Conservation (phyloP, 768 basidiomycete species). For the Aureoboletus auriporus region DNA sequence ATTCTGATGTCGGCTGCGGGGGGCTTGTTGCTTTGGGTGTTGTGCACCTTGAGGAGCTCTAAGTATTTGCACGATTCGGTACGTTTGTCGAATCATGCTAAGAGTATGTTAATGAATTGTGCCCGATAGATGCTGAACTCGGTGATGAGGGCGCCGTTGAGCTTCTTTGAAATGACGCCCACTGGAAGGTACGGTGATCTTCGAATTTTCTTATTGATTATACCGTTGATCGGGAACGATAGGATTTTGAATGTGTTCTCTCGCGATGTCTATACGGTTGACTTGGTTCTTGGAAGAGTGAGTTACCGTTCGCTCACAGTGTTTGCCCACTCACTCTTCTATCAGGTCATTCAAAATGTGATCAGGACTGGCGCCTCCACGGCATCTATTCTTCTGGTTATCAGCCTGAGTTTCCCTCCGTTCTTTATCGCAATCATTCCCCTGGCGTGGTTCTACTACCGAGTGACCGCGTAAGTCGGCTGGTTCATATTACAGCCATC, state of each 20-base stretch:
- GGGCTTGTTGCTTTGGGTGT: slow-evolving; percentile 69
- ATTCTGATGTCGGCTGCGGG: slow-evolving; percentile 51
- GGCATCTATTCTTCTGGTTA: slow-evolving; percentile 63
- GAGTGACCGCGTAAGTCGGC: slow-evolving; percentile 67
- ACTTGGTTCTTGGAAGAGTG: slow-evolving; percentile 73
- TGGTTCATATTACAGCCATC: background rate
- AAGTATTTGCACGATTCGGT: slow-evolving; percentile 74
- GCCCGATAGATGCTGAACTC: slow-evolving; percentile 66
- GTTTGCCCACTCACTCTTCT: background rate
- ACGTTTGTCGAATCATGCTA: slow-evolving; percentile 17
- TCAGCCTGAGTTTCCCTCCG: slow-evolving; percentile 76
- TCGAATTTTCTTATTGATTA: background rate
- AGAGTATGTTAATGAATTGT: background rate
- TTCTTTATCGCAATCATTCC: slow-evolving; percentile 77
- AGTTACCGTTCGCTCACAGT: background rate
- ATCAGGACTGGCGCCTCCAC: slow-evolving; percentile 61
- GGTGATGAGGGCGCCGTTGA: slow-evolving; percentile 77
- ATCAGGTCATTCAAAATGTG: slow-evolving; percentile 59
- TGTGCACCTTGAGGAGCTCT: slow-evolving; percentile 72
- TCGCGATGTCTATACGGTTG: slow-evolving; percentile 82
- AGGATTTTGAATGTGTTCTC: slow-evolving; percentile 91
- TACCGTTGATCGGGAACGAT: background rate
- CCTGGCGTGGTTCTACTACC: slow-evolving; percentile 72
- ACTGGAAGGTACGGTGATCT: slow-evolving; percentile 58
- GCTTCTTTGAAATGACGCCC: slow-evolving; percentile 89